Conservation (phyloP, 2,329 filamentous ascomycete species). For the Aspergillus transmontanensis region DNA sequence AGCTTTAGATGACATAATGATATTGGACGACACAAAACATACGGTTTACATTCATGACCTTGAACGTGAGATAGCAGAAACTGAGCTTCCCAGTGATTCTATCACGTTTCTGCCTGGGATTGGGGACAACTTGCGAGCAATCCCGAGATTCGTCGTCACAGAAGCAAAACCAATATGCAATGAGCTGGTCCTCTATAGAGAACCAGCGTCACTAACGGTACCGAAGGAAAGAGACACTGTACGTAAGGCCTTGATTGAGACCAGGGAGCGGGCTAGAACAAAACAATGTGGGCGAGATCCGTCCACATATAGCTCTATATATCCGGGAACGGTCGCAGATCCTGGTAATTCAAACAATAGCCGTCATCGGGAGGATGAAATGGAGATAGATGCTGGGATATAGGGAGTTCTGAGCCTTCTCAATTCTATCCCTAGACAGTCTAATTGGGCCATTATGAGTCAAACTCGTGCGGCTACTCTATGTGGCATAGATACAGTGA, state of each 20-base stretch:
- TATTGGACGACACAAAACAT: constrained; percentile 81
- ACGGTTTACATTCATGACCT: constrained; percentile 90
- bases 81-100: constrained; percentile 60
- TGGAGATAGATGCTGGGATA: constrained; percentile 10
- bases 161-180: constrained; percentile 59
- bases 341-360: neutral
- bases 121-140: constrained; percentile 73
- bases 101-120: constrained; percentile 85
- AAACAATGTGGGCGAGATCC: neutral
- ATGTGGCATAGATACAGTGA: neutral
- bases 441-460: neutral
- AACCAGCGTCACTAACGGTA: constrained; percentile 75
- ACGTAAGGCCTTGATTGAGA: constrained; percentile 15
- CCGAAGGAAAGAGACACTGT: constrained; percentile 49
- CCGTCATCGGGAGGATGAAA: constrained; percentile 1
- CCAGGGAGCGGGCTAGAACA: constrained; percentile 16
- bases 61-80: constrained; percentile 78
- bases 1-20: constrained; percentile 66
- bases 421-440: neutral
- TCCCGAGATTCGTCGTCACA: constrained; percentile 69
- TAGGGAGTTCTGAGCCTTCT: neutral
- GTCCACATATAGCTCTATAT: neutral
- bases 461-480: neutral
- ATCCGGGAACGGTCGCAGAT: neutral
- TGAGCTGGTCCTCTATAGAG: constrained; percentile 77